Evolutionary conservation across 805 yeast genomes (phyloP), one percentile per base, ranked within the genome.

Genomic region (Metschnikowia cerradonensis): DNA sequence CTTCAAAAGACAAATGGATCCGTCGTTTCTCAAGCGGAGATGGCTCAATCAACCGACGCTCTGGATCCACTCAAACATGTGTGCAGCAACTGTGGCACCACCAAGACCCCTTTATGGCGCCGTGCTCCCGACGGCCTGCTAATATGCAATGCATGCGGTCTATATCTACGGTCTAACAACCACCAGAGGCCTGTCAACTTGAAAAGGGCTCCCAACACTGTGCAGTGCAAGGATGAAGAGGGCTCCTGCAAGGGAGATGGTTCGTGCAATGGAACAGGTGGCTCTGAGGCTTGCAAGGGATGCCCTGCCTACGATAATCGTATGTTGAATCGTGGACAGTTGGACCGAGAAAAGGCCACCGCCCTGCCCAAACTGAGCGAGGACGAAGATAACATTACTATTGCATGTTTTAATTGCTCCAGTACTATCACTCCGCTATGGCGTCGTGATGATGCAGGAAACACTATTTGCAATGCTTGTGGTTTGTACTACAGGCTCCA

Each of bases 381-480:
- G 26, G 56, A 53, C 26, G 66, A 70, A 17, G 80, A 70, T 39
- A 71, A 78, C 30, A 72, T 82, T 45, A 86, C 86, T 10, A 80
- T 88, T 6, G 90, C 95, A 0, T 88, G 96, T 65, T 84, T 80
- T 56, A 89, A 88, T 70, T 88, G 96, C 68, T 84, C 83, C 2
- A 86, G 94, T 11, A 88, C 94, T 1, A 86, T 86, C 50, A 88
- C 96, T 0, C 96, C 96, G 0, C 70, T 88, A 11, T 88, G 96
- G 96, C 76, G 96, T 63, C 73, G 96, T 54, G 91, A 88, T 63
- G 90, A 83, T 56, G 76, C 75, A 5, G 96, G 96, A 3, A 84
- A 88, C 59, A 86, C 90, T 23, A 88, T 89, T 22, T 88, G 96
- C 72, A 88, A 88, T 61, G 96, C 96, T 0, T 88, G 96, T 70